Evolutionary conservation across 345 rosid genomes (phyloP).

Genomic region (Acer yangbiense): DNA sequence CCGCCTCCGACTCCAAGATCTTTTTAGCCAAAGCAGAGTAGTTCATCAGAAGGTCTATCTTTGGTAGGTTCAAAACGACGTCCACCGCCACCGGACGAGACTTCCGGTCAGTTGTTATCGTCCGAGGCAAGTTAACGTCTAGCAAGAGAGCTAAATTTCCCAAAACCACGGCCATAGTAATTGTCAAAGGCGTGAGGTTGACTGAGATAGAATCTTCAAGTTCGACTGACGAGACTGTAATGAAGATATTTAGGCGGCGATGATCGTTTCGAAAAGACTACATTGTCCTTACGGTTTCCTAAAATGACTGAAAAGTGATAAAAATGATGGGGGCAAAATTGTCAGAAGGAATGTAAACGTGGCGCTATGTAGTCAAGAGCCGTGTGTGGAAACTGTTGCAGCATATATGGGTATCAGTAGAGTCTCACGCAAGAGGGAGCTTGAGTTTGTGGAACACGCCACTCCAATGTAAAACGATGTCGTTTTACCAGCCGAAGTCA

Average conservation of each 20-base stretch:
- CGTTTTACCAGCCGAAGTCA: not conserved
- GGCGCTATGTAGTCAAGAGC: constrained; percentile 35
- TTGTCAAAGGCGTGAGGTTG: constrained; percentile 9
- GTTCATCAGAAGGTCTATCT: constrained; percentile 50
- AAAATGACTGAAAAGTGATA: too few relatives aligned
- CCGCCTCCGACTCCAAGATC: constrained; percentile 60
- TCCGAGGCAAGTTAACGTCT: constrained; percentile 55
- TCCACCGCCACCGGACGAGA: constrained; percentile 50
- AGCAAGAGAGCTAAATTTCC: constrained; percentile 70
- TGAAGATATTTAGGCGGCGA: constrained; percentile 35
- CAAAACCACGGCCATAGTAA: constrained; percentile 63
- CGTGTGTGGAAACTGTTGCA: constrained; percentile 45
- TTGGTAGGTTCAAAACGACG: constrained; percentile 49
- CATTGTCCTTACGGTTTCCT: constrained; percentile 12
- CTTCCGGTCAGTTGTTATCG: constrained; percentile 56
- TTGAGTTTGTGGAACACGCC: constrained; percentile 25
- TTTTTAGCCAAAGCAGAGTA: constrained; percentile 36
- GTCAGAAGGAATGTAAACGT: constrained; percentile 29
- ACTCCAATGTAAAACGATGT: not conserved
- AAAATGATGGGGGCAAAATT: constrained; percentile 23
- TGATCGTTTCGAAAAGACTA: constrained; percentile 4
- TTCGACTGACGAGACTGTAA: constrained; percentile 13
- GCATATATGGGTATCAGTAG: constrained; percentile 5
- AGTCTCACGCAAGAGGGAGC: constrained; percentile 25
- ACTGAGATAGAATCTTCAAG: not conserved